Conservation (phyloP, 768 basidiomycete species). For the Pleurotus tuber-regium region DNA sequence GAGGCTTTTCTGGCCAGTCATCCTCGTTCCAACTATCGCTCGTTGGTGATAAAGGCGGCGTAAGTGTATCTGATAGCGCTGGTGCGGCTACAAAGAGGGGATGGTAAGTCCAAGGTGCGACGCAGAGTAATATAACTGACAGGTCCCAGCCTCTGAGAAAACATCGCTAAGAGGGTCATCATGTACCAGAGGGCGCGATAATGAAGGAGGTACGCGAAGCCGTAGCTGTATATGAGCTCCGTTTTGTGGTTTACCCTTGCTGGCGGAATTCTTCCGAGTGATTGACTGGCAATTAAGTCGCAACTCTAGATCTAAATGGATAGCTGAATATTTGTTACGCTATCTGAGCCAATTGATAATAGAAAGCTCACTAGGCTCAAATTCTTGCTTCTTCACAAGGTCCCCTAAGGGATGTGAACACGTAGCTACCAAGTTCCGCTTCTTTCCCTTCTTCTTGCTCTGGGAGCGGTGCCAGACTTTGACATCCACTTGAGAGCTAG, state of each 20-base stretch:
- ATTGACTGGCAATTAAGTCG: conserved; percentile 40
- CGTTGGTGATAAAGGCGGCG: conserved; percentile 16
- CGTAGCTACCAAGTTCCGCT: conserved; percentile 51
- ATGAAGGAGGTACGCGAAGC: conserved; percentile 16
- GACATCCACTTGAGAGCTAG: conserved; percentile 45
- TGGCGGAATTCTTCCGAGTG: conserved; percentile 26
- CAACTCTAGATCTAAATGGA: conserved; percentile 37
- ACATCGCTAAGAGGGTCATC: conserved; percentile 9
- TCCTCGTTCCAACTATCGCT: conserved; percentile 12
- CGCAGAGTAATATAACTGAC: too few relatives aligned
- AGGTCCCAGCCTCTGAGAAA: conserved; percentile 9
- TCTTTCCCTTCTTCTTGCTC: conserved; percentile 64
- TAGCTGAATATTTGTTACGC: conserved; percentile 12
- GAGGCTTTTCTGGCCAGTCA: conserved; percentile 12
- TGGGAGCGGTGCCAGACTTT: conserved; percentile 55
- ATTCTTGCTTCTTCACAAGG: conserved; percentile 45
- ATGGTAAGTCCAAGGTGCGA: neutral
- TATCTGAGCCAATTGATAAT: neutral
- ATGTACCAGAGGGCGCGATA: neutral
- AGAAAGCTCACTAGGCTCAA: conserved; percentile 41
- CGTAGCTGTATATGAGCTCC: conserved; percentile 24
- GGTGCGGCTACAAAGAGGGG: conserved; percentile 8
- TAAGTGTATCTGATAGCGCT: conserved; percentile 14
- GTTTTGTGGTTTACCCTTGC: conserved; percentile 41
- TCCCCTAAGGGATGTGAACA: conserved; percentile 52